Evolutionary conservation across 441 rosid species (phyloP).

Genomic region (Codiaeum variegatum): DNA sequence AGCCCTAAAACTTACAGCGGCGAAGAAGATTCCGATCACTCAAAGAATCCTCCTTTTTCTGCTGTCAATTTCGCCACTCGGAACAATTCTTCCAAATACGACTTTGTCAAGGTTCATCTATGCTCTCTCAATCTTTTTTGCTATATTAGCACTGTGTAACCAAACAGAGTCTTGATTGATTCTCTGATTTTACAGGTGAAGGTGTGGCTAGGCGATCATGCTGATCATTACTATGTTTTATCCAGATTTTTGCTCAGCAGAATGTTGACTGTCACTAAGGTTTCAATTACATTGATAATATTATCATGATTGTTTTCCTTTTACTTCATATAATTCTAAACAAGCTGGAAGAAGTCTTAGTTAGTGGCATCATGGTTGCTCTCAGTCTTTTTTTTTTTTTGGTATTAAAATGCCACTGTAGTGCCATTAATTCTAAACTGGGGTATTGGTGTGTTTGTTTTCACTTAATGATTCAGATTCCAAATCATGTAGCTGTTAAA

Average conservation of each 20-base stretch:
- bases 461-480: conserved; percentile 54
- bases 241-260: conserved; percentile 93
- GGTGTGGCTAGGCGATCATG: conserved; percentile 96
- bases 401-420: too few species aligned
- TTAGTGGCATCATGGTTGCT: neutral
- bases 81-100: conserved; percentile 93
- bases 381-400: neutral
- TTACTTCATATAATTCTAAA: too few species aligned
- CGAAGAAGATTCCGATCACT: conserved; percentile 18
- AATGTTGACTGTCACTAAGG: conserved; percentile 97
- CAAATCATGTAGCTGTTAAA: conserved; percentile 93
- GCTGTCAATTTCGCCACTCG: conserved; percentile 61
- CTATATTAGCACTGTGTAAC: neutral
- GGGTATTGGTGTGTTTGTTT: neutral
- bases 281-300: conserved; percentile 16
- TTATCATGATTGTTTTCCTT: neutral
- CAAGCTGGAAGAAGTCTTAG: neutral
- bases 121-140: neutral
- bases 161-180: neutral
- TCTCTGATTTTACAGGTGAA: conserved; percentile 54
- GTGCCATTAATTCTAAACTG: neutral
- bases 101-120: conserved; percentile 75
- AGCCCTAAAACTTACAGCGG: conserved; percentile 21
- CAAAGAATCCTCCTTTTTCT: conserved; percentile 35
- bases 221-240: conserved; percentile 92